Percentiles rank a stretch among this genome's conserved stretches.
phyloP scores from a whole-genome alignment of 202 grass and related monocot species.

The Dendrocalamus latiflorus region DNA sequence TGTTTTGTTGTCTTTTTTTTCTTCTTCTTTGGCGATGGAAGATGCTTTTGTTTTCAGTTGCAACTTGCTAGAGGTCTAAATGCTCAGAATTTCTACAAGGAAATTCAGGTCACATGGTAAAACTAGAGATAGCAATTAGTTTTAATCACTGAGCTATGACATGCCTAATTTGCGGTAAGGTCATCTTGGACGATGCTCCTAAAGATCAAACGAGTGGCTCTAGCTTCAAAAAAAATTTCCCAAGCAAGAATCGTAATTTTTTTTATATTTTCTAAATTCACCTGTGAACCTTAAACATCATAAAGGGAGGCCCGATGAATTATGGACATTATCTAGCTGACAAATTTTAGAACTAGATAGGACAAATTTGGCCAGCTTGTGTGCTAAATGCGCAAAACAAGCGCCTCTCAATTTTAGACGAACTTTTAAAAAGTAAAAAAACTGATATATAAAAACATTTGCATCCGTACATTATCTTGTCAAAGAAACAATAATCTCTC shows the following conservation, averaged over 20 bases:
- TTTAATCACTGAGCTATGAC: no score
- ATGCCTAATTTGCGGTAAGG: no score
- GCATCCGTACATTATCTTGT: neutral
- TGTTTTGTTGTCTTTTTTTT: no score
- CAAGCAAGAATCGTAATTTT: neutral
- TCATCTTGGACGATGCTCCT: neutral
- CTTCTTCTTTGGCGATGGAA: no score
- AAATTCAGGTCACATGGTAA: neutral
- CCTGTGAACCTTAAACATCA: neutral
- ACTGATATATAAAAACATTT: neutral
- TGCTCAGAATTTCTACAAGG: neutral
- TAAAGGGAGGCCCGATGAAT: neutral
- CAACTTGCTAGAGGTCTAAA: neutral
- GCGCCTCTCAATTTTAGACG: no score
- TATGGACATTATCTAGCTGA: neutral
- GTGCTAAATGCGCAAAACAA: no score
- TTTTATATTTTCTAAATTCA: neutral
- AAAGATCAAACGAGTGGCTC: neutral
- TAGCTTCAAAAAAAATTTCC: neutral
- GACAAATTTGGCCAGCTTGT: neutral
- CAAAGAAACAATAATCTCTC: slow-evolving; percentile 4
- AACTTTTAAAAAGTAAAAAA: no score
- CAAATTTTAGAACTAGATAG: neutral
- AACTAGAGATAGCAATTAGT: no score
- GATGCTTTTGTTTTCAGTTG: neutral